Evolutionary conservation across 1,139 yeast genomes (phyloP).

Genomic region (Hansenula sp.): DNA sequence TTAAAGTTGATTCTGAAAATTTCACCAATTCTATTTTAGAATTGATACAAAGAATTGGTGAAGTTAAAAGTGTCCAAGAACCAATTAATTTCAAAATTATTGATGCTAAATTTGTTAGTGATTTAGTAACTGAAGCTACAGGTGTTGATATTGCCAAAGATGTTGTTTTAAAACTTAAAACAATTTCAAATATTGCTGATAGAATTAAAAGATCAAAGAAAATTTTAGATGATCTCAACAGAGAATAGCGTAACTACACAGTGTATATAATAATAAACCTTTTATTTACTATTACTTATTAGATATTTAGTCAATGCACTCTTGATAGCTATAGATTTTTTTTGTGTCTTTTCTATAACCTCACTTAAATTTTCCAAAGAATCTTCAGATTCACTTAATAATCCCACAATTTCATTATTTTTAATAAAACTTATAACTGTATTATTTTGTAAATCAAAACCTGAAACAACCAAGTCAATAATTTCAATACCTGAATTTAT

Average conservation of each 20-base stretch:
- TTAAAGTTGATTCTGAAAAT: constrained; percentile 33
- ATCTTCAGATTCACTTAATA: constrained; percentile 26
- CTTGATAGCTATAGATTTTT: constrained; percentile 10
- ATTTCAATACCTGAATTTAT: constrained; percentile 82
- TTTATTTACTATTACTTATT: neutral
- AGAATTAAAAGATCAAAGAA: constrained; percentile 28
- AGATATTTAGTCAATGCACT: constrained; percentile 12
- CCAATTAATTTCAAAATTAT: constrained; percentile 19
- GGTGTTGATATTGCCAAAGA: constrained; percentile 30
- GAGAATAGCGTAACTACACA: neutral
- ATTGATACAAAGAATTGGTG: constrained; percentile 21
- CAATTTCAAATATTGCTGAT: constrained; percentile 25
- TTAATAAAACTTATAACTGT: constrained; percentile 29
- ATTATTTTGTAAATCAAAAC: constrained; percentile 36
- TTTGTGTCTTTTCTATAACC: constrained; percentile 14
- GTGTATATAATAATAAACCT: neutral
- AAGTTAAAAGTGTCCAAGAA: constrained; percentile 14
- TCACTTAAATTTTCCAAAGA: constrained; percentile 19
- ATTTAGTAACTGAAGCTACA: constrained; percentile 21
- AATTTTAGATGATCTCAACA: constrained; percentile 24
- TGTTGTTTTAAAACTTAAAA: constrained; percentile 27
- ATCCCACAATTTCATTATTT: constrained; percentile 30
- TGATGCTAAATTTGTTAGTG: constrained; percentile 23
- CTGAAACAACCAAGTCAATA: constrained; percentile 73
- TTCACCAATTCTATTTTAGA: constrained; percentile 16